Conservation (phyloP, 441 rosid genomes). For the Hypseocharis bilobata region DNA sequence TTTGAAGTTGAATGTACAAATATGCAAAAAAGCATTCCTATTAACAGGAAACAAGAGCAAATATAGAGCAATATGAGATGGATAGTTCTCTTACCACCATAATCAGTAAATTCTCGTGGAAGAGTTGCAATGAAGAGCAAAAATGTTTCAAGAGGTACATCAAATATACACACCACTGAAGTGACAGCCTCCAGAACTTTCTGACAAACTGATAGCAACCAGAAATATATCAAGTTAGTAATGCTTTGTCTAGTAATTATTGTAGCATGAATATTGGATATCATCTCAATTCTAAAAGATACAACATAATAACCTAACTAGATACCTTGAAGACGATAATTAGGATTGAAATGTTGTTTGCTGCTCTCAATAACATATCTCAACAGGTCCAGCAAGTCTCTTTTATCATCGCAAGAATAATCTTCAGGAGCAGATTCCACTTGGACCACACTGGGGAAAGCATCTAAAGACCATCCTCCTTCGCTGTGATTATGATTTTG, state of each 20-base stretch:
- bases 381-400: slow-evolving; percentile 54
- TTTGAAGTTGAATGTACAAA: neutral
- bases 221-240: slow-evolving; percentile 18
- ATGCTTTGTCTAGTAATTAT: slow-evolving; percentile 4
- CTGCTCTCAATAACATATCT: slow-evolving; percentile 79
- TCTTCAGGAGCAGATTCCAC: slow-evolving; percentile 28
- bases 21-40: too few species aligned
- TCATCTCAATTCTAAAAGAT: slow-evolving; percentile 5
- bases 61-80: neutral
- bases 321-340: slow-evolving; percentile 78
- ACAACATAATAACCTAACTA: slow-evolving; percentile 25
- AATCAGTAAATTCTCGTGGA: slow-evolving; percentile 75
- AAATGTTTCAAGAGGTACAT: slow-evolving; percentile 63
- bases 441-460: slow-evolving; percentile 22
- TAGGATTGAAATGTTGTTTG: slow-evolving; percentile 91
- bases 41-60: slow-evolving; percentile 14
- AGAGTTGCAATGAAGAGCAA: slow-evolving; percentile 65
- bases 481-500: slow-evolving; percentile 23
- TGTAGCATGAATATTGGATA: neutral
- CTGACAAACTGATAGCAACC: slow-evolving; percentile 44
- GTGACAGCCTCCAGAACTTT: slow-evolving; percentile 62
- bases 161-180: slow-evolving; percentile 37
- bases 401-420: slow-evolving; percentile 28
- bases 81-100: slow-evolving; percentile 52
- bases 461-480: slow-evolving; percentile 25